Evolutionary conservation across 129 eudicot species (phyloP).

Genomic region (Tagetes erecta): DNA sequence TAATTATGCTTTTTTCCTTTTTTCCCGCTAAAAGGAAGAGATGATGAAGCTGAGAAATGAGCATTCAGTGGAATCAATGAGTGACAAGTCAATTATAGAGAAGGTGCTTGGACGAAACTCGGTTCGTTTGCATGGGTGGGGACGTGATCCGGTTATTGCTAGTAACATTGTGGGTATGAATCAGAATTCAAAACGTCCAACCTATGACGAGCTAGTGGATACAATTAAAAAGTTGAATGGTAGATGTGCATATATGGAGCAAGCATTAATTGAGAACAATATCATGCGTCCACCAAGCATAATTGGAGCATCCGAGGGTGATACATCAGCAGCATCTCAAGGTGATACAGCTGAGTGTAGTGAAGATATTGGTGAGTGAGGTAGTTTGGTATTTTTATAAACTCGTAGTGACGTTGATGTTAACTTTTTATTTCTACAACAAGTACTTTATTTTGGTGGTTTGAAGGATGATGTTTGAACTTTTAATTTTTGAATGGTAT

Average conservation of each 20-base stretch:
- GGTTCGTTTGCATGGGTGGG: background rate
- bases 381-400: background rate
- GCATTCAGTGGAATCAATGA: background rate
- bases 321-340: background rate
- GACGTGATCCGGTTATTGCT: background rate
- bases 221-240: background rate
- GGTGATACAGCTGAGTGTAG: background rate
- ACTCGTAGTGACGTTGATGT: background rate
- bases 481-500: background rate
- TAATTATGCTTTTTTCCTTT: background rate
- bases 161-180: background rate
- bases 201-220: background rate
- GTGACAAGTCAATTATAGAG: no score
- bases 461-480: background rate
- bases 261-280: background rate
- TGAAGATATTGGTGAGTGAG: background rate
- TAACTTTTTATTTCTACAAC: background rate
- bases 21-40: background rate
- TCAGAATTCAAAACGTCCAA: background rate
- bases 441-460: background rate
- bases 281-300: constrained; percentile 6
- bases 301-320: background rate
- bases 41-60: background rate
- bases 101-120: background rate
- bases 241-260: background rate